Evolutionary conservation across 106 monocot species (phyloP), one percentile per base, ranked within the genome.

Genomic region (Ottelia alismoides): DNA sequence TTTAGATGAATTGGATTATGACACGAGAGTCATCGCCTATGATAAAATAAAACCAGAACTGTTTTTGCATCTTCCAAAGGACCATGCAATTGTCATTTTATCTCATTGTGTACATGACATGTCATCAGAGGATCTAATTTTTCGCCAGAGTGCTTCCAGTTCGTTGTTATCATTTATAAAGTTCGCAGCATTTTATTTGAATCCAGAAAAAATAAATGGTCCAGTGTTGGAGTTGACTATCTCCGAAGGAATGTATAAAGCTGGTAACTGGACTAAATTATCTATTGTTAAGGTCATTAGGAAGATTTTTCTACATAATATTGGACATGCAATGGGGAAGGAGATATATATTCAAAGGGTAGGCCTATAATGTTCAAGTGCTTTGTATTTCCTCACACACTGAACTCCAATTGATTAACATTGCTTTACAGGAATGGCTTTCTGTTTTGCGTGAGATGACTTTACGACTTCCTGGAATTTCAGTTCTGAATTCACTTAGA

Each of bases 401-500:
- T n/a, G n/a, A n/a, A n/a, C n/a, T n/a, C n/a, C n/a, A n/a, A n/a
- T n/a, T n/a, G n/a, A n/a, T n/a, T n/a, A n/a, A n/a, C n/a, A n/a
- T n/a, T n/a, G n/a, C n/a, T n/a, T n/a, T n/a, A n/a, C 68, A 93
- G 93, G 93, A 84, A 64, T 96, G 96, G 96, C 63, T 96, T 52
- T 30, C 56, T 70, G 59, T 96, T 27, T 49, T 96, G n/a, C 70
- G 74, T 23, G 71, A 89, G 32, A 85, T 89, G 78, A 64, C 87
- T 57, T 55, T 74, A 30, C 70, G 68, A 72, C 69, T 96, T 65
- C 45, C 75, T n/a, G 75, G 74, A 46, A 32, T 78, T 9, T 65
- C 72, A 26, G 65, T 48, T 17, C 64, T 96, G 30, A 55, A 27
- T 60, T 70, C 81, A 25, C 76, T 82, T 19, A 79, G 57, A 46